phyloP scores from a whole-genome alignment of 176 grass and related monocot species.

The sorghum (Sorghum bicolor) region Sorghum_bicolor_NCBIv3 NC_012872.2:55658501-55659000 shows the following conservation, averaged over 20 bases:
- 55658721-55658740: neutral
- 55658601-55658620: neutral
- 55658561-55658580: neutral
- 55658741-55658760: neutral
- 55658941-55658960: slow-evolving; percentile 10
- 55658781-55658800: neutral
- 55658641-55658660: neutral
- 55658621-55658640: neutral
- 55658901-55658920: neutral
- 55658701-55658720: neutral
- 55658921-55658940: neutral
- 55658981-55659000: slow-evolving; percentile 20
- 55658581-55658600: neutral
- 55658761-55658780: neutral
- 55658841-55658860: neutral
- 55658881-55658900: neutral
- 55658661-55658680: neutral
- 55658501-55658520: neutral
- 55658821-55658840: slow-evolving; percentile 6
- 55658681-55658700: too few species aligned
- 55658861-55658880: slow-evolving; percentile 9
- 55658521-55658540: neutral
- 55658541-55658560: neutral
- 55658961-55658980: slow-evolving; percentile 2
- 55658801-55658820: neutral